phyloP scores from a whole-genome alignment of 176 grass and related monocot genomes.

The Panicum miliaceum region DNA sequence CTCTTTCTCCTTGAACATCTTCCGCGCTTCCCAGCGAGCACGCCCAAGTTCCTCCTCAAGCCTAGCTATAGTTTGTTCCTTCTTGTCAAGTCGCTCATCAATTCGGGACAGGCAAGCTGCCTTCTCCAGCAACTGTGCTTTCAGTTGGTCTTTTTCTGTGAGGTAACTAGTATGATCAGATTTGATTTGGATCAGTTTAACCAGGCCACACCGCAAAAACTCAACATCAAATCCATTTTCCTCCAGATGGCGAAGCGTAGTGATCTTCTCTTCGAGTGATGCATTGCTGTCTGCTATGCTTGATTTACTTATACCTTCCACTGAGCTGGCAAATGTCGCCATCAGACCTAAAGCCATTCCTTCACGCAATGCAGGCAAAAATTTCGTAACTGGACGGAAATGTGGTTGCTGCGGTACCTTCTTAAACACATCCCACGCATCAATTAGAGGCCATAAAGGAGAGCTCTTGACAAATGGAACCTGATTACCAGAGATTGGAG shows the following conservation, averaged over 20 bases:
- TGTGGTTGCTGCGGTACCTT: slow-evolving; percentile 56
- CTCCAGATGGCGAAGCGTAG: slow-evolving; percentile 32
- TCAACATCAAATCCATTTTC: slow-evolving; percentile 60
- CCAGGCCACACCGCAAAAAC: slow-evolving; percentile 28
- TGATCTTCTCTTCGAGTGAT: slow-evolving; percentile 41
- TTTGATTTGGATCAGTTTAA: slow-evolving; percentile 46
- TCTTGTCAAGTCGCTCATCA: slow-evolving; percentile 36
- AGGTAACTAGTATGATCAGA: background rate
- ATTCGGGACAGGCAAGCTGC: slow-evolving; percentile 11
- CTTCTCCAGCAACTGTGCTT: slow-evolving; percentile 37
- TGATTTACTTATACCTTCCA: slow-evolving; percentile 41
- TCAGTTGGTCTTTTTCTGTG: slow-evolving; percentile 22
- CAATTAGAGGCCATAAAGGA: slow-evolving; percentile 48
- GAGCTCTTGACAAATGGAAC: slow-evolving; percentile 52
- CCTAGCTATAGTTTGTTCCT: slow-evolving; percentile 33
- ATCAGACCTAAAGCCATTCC: slow-evolving; percentile 37
- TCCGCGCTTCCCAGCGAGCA: slow-evolving; percentile 7
- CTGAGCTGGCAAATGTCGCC: slow-evolving; percentile 54
- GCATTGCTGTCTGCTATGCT: slow-evolving; percentile 29
- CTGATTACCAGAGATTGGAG: slow-evolving; percentile 5
- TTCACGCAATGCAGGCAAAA: slow-evolving; percentile 50
- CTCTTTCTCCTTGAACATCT: slow-evolving; percentile 20
- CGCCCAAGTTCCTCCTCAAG: slow-evolving; percentile 47
- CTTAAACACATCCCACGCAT: slow-evolving; percentile 52
- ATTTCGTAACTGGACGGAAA: slow-evolving; percentile 57